phyloP scores from a whole-genome alignment of 148 eudicot species.

The Camellia granthamiana region DNA sequence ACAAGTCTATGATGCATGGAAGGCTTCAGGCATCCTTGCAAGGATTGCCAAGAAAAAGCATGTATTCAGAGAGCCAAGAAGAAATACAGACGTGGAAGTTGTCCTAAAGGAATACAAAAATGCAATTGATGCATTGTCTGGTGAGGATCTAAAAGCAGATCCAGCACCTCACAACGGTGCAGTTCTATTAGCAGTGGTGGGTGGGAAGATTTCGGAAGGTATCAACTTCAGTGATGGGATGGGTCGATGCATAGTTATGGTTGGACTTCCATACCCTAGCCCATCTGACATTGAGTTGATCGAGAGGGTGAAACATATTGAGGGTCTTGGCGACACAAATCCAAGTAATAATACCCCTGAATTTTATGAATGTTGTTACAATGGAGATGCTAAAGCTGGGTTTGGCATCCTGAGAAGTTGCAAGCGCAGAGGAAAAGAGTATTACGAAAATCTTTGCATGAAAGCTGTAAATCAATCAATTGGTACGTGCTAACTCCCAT shows the following conservation, averaged over 20 bases:
- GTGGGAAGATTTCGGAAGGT: slow-evolving; percentile 96
- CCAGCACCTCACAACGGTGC: slow-evolving; percentile 63
- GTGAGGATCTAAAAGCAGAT: slow-evolving; percentile 21
- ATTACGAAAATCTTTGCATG: slow-evolving; percentile 96
- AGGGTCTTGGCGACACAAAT: slow-evolving; percentile 49
- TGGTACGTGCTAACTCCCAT: slow-evolving; percentile 41
- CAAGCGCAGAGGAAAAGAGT: slow-evolving; percentile 78
- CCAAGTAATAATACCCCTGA: slow-evolving; percentile 16
- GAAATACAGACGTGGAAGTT: slow-evolving; percentile 63
- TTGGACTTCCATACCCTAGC: slow-evolving; percentile 92
- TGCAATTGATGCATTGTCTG: slow-evolving; percentile 43
- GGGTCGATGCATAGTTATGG: slow-evolving; percentile 94
- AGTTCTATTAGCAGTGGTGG: slow-evolving; percentile 82
- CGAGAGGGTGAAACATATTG: slow-evolving; percentile 88
- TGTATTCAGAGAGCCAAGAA: slow-evolving; percentile 85
- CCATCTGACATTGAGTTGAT: slow-evolving; percentile 85
- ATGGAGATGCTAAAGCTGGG: slow-evolving; percentile 54
- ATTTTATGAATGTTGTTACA: slow-evolving; percentile 20
- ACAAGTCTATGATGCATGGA: slow-evolving; percentile 79
- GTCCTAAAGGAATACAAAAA: slow-evolving; percentile 76
- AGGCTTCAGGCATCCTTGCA: slow-evolving; percentile 68
- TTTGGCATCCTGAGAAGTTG: slow-evolving; percentile 74
- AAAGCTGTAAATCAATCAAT: slow-evolving; percentile 99
- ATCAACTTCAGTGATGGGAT: slow-evolving; percentile 95
- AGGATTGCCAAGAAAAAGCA: slow-evolving; percentile 71